Evolutionary conservation across 768 basidiomycete species (phyloP).

Genomic region (Auricularia sp.): DNA sequence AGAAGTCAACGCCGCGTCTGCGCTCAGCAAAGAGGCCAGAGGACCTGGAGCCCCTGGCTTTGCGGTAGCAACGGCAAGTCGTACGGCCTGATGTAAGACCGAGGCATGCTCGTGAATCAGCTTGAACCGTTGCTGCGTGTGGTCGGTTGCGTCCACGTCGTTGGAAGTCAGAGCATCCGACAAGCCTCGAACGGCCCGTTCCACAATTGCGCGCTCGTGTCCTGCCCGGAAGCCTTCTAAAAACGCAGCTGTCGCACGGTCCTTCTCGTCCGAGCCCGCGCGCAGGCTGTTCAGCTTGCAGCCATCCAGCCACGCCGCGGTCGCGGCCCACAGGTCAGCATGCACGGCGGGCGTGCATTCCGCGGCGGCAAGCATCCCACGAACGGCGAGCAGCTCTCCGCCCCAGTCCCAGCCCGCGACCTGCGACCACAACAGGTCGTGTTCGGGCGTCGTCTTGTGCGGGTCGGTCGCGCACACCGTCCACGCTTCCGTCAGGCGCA

Average conservation of each 20-base stretch:
- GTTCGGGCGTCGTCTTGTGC: constrained; percentile 73
- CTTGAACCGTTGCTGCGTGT: constrained; percentile 3
- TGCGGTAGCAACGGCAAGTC: not conserved
- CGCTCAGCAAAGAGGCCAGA: too few species aligned
- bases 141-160: too few species aligned
- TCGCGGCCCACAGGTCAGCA: constrained; percentile 35
- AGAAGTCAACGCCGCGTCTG: too few species aligned
- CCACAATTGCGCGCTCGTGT: too few species aligned
- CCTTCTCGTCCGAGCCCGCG: constrained; percentile 56
- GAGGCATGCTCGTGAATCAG: not conserved
- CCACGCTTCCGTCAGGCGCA: constrained; percentile 58
- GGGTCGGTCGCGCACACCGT: constrained; percentile 80
- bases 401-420: constrained; percentile 71
- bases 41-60: too few species aligned
- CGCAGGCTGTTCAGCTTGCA: constrained; percentile 57
- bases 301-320: constrained; percentile 70
- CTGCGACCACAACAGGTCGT: constrained; percentile 87
- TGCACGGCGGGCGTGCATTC: constrained; percentile 23
- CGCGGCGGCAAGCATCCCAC: constrained; percentile 15
- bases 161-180: too few species aligned
- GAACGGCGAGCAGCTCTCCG: constrained; percentile 34
- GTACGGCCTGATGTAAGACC: not conserved
- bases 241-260: not conserved
- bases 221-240: too few species aligned
- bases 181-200: too few species aligned